Conservation (phyloP, 768 basidiomycete species). For the Strobilomyces confusus region DNA sequence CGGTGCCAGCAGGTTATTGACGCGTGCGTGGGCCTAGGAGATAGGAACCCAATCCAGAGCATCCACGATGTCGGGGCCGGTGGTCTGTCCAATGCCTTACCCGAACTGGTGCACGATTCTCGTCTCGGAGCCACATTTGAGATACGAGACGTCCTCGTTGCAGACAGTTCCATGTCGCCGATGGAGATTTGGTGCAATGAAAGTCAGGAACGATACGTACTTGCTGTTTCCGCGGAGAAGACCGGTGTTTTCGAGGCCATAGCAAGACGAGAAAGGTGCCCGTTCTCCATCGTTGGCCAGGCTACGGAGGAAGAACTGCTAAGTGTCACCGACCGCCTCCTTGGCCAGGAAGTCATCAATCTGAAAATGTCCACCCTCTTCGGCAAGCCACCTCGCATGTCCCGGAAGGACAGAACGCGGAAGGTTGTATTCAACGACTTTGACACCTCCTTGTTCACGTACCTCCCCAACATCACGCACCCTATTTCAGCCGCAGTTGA, state of each 20-base stretch:
- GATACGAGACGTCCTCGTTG: conserved; percentile 88
- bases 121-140: conserved; percentile 89
- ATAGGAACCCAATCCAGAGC: conserved; percentile 79
- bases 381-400: conserved; percentile 93
- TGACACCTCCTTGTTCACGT: conserved; percentile 64
- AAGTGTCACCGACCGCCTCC: conserved; percentile 83
- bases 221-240: conserved; percentile 73
- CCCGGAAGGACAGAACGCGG: conserved; percentile 57
- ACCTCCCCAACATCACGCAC: conserved; percentile 51
- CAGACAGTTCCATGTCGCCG: conserved; percentile 91
- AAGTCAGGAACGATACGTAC: conserved; percentile 94
- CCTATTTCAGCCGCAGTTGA: conserved; percentile 62
- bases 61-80: conserved; percentile 99
- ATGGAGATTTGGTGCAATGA: conserved; percentile 99
- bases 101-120: conserved; percentile 95
- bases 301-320: conserved; percentile 82
- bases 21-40: conserved; percentile 63
- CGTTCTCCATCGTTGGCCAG: conserved; percentile 86
- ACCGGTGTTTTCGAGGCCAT: conserved; percentile 66
- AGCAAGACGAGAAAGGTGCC: conserved; percentile 86
- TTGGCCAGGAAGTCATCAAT: conserved; percentile 75
- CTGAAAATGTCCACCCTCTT: conserved; percentile 95
- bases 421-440: conserved; percentile 48
- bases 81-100: conserved; percentile 92
- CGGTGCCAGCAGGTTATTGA: conserved; percentile 98